Evolutionary conservation across 768 basidiomycete genomes (phyloP), one percentile per base, ranked within the genome.

Genomic region (Lentinula raphanica): DNA sequence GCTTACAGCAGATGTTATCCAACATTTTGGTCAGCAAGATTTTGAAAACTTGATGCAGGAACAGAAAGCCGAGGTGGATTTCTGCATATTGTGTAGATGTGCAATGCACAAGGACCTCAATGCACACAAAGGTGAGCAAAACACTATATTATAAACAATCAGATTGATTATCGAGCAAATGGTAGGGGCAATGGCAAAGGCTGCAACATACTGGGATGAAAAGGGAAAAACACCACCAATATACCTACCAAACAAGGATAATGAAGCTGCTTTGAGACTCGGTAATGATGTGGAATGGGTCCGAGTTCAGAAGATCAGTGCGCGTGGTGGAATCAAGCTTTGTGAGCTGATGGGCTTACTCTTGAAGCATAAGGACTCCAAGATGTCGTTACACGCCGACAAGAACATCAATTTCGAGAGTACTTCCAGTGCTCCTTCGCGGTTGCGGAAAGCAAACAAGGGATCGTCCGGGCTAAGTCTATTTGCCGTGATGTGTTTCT

Each of bases 71-170:
- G 29, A 55, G 4, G 56, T 58, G 0, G 54, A 62, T 19, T 55
- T 69, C 29, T 67, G 69, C 57, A 38, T 69, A 8, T 60, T 64
- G 48, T 60, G 32, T 11, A 63, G 65, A 2, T 71, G 69, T 51
- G 65, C 60, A 31, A 68, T 68, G 66, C 69, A 70, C 54, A 69
- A 69, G 54, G 66, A 69, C 25, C 44, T 69, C 12, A 70, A 70
- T 49, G 46, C 62, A 9, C 54, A 66, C n/a, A 64, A 64, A 49
- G 67, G 66, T 29, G 59, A 62, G 7, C 53, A 50, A 36, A 35
- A 1, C n/a, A n/a, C n/a, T 5, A 9, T 21, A 58, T n/a, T 60
- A 2, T 45, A 62, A 13, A 63, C 25, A 17, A 23, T n/a, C 19
- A n/a, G 13, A 17, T 23, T 44, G 17, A 11, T 21, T 12, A 8